Evolutionary conservation across 2,329 filamentous ascomycete species (phyloP), one percentile per base, ranked within the genome.

Genomic region (Dactylellina parvicollis): DNA sequence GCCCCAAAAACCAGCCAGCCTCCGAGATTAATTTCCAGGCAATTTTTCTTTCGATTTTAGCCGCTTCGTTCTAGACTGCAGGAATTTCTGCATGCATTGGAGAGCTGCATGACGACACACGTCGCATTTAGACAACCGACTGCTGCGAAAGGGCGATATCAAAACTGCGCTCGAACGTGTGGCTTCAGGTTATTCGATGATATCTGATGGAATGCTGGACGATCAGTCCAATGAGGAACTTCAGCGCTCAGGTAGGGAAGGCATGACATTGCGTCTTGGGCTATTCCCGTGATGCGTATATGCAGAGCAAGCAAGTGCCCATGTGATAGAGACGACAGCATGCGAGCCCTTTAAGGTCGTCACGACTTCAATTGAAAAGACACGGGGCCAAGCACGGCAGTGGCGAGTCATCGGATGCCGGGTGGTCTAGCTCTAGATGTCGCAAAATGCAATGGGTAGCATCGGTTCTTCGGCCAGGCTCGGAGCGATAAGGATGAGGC

Each of bases 251-350:
- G 30, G 14, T 34, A 7, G 30, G 30, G 14, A 34, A 7, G 14
- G 14, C 30, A n/a, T n/a, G n/a, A n/a, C n/a, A n/a, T 38, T 9
- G 34, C 34, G 16, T 14, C 16, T 7, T 44, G 40, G 8, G n/a
- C 40, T 4, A 44, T 44, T 2, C 22, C 8, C 28, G 16, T 14
- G 20, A 3, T 46, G 14, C 18, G 42, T 26, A 30, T 20, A 2
- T 49, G 44, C 32, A 38, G 4, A n/a, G 10, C 32, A 5, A 54
- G 30, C 44, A 14, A 34, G 49, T 22, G 28, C 16, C 28, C 40
- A 66, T 57, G 60, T 65, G 50, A 66, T 38, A 22, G 7, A 28
- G 20, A 40, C 20, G 10, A 46, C 36, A 44, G 18, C 30, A 66
- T 65, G 49, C 38, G 30, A 24, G 40, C 57, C 57, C 16, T 47